Conservation (phyloP, 2,329 filamentous ascomycete species). For the Alternaria infectoria region DNA sequence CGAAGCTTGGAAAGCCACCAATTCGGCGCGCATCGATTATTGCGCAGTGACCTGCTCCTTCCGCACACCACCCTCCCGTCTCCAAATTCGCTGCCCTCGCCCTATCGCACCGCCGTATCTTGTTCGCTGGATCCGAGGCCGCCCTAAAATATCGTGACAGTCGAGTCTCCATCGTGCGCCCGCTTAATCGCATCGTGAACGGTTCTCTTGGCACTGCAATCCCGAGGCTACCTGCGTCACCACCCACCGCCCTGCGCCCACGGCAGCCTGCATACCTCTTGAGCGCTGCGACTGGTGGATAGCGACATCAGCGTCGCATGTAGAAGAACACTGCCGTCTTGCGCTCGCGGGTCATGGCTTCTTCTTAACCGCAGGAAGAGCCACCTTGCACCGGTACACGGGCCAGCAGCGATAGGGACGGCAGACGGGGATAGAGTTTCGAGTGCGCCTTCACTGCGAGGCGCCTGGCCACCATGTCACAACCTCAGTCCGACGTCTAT, state of each 20-base stretch:
- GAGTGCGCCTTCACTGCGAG: not conserved
- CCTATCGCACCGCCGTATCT: conserved; percentile 13
- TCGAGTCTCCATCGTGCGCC: conserved; percentile 1
- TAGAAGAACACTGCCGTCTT: conserved; percentile 5
- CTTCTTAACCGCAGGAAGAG: conserved; percentile 13
- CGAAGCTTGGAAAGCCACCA: conserved; percentile 5
- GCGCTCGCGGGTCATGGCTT: conserved; percentile 31
- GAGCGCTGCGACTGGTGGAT: conserved; percentile 7
- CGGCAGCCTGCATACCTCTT: conserved; percentile 16
- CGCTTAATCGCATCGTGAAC: conserved; percentile 16
- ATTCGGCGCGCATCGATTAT: conserved; percentile 16
- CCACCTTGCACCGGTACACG: conserved; percentile 9
- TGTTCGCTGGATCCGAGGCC: conserved; percentile 2
- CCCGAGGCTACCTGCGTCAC: conserved; percentile 35
- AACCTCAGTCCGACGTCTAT: conserved; percentile 32
- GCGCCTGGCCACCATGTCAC: conserved; percentile 28
- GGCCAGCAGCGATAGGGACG: conserved; percentile 3
- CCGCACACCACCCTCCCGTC: conserved; percentile 22
- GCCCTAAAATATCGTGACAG: conserved; percentile 1
- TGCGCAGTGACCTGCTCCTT: conserved; percentile 27
- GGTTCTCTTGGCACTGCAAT: conserved; percentile 24
- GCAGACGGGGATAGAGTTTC: not conserved
- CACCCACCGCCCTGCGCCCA: conserved; percentile 13
- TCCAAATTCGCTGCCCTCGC: conserved; percentile 8
- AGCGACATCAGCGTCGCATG: conserved; percentile 26